Conservation (phyloP, 1,139 yeast genomes). For the Debaryomycetaceae sp. region DNA sequence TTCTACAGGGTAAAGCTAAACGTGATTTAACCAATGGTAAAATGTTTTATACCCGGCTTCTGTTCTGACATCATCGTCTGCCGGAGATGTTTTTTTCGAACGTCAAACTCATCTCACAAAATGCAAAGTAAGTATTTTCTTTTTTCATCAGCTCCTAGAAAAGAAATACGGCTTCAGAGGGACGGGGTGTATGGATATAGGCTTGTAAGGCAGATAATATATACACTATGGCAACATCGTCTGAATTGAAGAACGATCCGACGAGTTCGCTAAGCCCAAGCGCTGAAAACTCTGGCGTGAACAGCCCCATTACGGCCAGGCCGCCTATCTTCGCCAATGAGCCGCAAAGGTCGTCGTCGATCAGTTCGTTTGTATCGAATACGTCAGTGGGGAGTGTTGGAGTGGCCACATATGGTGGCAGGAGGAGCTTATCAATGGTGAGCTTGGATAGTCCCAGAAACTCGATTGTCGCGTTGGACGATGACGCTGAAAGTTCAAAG, state of each 20-base stretch:
- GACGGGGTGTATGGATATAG: neutral
- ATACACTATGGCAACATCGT: conserved; percentile 3
- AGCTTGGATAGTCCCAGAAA: conserved; percentile 43
- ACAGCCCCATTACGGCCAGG: conserved; percentile 22
- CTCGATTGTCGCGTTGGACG: conserved; percentile 42
- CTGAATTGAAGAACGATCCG: conserved; percentile 17
- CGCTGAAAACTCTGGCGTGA: conserved; percentile 14
- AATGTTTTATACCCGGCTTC: neutral
- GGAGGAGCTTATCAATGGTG: conserved; percentile 36
- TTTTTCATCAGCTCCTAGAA: too few species aligned
- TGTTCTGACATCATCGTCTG: neutral
- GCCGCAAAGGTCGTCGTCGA: conserved; percentile 31
- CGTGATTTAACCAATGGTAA: too few species aligned
- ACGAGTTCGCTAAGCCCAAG: conserved; percentile 15
- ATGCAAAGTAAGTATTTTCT: neutral
- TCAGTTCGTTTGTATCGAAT: conserved; percentile 29
- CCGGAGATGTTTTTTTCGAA: neutral
- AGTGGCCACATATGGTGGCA: conserved; percentile 9
- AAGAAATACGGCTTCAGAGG: neutral
- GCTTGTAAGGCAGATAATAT: neutral
- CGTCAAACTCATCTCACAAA: neutral
- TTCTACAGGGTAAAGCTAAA: neutral
- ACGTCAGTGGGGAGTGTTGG: conserved; percentile 13
- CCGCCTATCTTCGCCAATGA: conserved; percentile 16
- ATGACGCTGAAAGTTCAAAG: conserved; percentile 7